These are phyloP conservation scores for Myxozyma mucilagina DNA, from an alignment of 805 yeast species.

Conservation along the genomic window DNA sequence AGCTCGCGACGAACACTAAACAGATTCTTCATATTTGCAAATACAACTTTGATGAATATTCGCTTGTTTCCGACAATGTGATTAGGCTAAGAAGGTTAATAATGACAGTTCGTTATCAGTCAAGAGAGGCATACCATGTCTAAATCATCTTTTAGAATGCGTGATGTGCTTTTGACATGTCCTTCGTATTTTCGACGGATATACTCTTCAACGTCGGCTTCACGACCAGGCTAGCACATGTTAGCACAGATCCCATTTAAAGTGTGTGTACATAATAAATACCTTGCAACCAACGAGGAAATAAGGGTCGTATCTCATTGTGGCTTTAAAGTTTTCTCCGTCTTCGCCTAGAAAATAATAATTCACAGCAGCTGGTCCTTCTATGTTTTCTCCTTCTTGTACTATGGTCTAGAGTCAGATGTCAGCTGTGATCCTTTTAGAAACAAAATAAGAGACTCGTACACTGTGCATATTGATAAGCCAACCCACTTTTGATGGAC, in stretches of 20 bases:
- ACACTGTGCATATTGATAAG: conserved; percentile 78
- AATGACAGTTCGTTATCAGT: background rate
- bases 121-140: conserved; percentile 42
- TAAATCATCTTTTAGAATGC: conserved; percentile 75
- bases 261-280: conserved; percentile 30
- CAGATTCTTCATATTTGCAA: conserved; percentile 73
- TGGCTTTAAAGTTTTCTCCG: conserved; percentile 92
- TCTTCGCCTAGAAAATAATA: conserved; percentile 93
- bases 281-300: conserved; percentile 68
- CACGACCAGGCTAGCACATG: conserved; percentile 42
- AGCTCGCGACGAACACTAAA: conserved; percentile 69
- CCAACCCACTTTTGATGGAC: conserved; percentile 83
- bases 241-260: background rate
- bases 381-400: conserved; percentile 55
- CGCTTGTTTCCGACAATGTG: conserved; percentile 78
- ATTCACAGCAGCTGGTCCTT: conserved; percentile 88
- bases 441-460: background rate
- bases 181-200: conserved; percentile 66
- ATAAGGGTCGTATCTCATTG: conserved; percentile 83
- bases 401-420: conserved; percentile 39
- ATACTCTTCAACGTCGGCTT: conserved; percentile 82
- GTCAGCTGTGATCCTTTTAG: background rate
- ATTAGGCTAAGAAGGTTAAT: conserved; percentile 51
- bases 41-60: conserved; percentile 63
- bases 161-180: conserved; percentile 54